Evolutionary conservation across 345 rosid species (phyloP).

Genomic region (Carallia pectinifolia): DNA sequence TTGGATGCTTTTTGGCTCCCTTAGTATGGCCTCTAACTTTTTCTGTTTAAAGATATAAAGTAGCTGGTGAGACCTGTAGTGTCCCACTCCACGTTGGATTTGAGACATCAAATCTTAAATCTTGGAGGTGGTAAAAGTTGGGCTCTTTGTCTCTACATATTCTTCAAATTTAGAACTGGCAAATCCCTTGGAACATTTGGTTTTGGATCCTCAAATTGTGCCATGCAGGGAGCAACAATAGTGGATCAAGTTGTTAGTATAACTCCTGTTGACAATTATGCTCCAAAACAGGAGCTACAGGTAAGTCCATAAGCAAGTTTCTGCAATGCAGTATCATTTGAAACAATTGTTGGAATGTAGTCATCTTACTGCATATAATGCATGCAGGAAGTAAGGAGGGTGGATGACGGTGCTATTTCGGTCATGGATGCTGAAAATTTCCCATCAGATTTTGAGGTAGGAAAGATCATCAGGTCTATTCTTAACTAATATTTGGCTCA

Average conservation of each 20-base stretch:
- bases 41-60: too few species aligned
- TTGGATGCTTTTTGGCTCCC: too few species aligned
- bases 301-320: conserved; percentile 31
- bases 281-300: conserved; percentile 43
- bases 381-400: conserved; percentile 57
- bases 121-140: too few species aligned
- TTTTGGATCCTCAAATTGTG: background rate
- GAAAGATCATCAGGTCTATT: background rate
- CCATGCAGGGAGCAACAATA: conserved; percentile 83
- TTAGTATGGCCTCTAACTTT: too few species aligned
- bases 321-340: conserved; percentile 4
- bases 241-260: conserved; percentile 81
- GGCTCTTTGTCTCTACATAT: too few species aligned
- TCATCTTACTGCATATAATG: conserved; percentile 18
- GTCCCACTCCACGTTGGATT: too few species aligned
- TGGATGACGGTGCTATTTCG: conserved; percentile 37
- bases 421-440: conserved; percentile 33
- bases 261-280: conserved; percentile 62
- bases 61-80: too few species aligned
- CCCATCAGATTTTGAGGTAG: conserved; percentile 50
- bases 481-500: background rate
- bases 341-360: conserved; percentile 7
- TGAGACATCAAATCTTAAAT: too few species aligned
- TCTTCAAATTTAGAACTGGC: too few species aligned
- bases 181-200: background rate